phyloP scores from a whole-genome alignment of 495 filamentous ascomycete genomes.

The Neurospora intermedia region DNA sequence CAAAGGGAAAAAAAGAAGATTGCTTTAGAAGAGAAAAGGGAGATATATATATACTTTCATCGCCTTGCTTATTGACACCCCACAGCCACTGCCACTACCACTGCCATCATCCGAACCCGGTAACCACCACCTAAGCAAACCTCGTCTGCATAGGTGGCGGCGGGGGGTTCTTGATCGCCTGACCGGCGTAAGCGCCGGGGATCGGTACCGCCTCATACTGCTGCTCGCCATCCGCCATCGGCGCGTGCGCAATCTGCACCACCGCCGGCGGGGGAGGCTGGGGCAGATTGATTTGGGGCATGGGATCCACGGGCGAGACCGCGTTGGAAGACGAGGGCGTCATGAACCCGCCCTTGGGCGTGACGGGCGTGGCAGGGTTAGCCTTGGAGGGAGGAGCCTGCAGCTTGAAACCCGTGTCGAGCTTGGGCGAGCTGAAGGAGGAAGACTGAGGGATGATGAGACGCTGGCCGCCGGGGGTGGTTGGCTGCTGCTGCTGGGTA shows the following conservation, averaged over 20 bases:
- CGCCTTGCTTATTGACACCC: neutral
- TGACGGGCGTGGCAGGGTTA: constrained; percentile 62
- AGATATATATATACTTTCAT: neutral
- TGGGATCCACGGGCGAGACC: neutral
- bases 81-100: neutral
- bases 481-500: constrained; percentile 18
- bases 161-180: constrained; percentile 12
- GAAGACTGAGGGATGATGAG: constrained; percentile 34
- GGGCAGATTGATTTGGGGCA: constrained; percentile 11
- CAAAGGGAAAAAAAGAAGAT: constrained; percentile 14
- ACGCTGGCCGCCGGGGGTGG: constrained; percentile 33
- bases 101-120: constrained; percentile 7
- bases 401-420: constrained; percentile 57
- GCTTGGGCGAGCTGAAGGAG: constrained; percentile 25
- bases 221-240: constrained; percentile 50
- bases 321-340: constrained; percentile 17
- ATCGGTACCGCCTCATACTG: constrained; percentile 59
- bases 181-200: constrained; percentile 49
- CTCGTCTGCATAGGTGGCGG: constrained; percentile 4
- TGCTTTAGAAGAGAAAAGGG: constrained; percentile 14
- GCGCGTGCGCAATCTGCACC: constrained; percentile 30
- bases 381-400: constrained; percentile 72
- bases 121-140: constrained; percentile 21
- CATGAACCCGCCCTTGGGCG: constrained; percentile 50
- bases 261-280: constrained; percentile 13